Percentiles rank a stretch among this genome's conserved stretches.
Conservation (phyloP, 1,284 basidiomycete genomes). For the Singerocomus inundabilis region DNA sequence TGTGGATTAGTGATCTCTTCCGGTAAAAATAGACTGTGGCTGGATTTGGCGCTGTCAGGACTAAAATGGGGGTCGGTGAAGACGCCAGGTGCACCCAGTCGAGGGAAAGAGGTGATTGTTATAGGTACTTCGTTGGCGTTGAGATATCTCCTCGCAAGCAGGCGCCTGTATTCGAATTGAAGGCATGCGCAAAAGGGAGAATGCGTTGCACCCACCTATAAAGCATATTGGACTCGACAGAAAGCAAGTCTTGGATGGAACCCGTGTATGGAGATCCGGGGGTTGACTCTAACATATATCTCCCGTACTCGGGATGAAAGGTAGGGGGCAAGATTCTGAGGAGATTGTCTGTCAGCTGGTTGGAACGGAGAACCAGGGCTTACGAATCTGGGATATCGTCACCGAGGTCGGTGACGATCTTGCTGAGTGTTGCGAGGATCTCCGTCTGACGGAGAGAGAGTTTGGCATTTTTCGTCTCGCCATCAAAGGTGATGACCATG, state of each 20-base stretch:
- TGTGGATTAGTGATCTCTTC: slow-evolving; percentile 97
- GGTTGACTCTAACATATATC: slow-evolving; percentile 98
- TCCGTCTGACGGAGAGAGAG: slow-evolving; percentile 93
- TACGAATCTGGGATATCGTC: slow-evolving; percentile 61
- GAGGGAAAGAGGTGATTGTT: slow-evolving; percentile 94
- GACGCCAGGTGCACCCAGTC: slow-evolving; percentile 81
- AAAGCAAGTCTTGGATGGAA: slow-evolving; percentile 78
- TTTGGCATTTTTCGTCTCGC: slow-evolving; percentile 75
- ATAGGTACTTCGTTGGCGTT: slow-evolving; percentile 86
- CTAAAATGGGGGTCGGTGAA: slow-evolving; percentile 92
- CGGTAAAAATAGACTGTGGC: slow-evolving; percentile 91
- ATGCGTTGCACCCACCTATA: slow-evolving; percentile 54
- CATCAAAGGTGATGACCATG: slow-evolving; percentile 89
- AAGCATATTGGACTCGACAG: slow-evolving; percentile 94
- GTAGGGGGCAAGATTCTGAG: slow-evolving; percentile 75
- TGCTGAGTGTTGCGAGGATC: slow-evolving; percentile 81
- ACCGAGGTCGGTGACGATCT: slow-evolving; percentile 66
- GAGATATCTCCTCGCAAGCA: slow-evolving; percentile 82
- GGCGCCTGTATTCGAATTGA: slow-evolving; percentile 51
- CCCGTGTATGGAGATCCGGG: slow-evolving; percentile 94
- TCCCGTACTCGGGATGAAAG: slow-evolving; percentile 98
- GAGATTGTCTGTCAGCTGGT: slow-evolving; percentile 7
- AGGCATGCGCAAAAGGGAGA: neutral
- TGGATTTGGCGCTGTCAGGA: slow-evolving; percentile 73
- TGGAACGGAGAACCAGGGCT: slow-evolving; percentile 24